Conservation (phyloP, 2,329 filamentous ascomycete genomes). For the Ophiostoma populinum region DNA sequence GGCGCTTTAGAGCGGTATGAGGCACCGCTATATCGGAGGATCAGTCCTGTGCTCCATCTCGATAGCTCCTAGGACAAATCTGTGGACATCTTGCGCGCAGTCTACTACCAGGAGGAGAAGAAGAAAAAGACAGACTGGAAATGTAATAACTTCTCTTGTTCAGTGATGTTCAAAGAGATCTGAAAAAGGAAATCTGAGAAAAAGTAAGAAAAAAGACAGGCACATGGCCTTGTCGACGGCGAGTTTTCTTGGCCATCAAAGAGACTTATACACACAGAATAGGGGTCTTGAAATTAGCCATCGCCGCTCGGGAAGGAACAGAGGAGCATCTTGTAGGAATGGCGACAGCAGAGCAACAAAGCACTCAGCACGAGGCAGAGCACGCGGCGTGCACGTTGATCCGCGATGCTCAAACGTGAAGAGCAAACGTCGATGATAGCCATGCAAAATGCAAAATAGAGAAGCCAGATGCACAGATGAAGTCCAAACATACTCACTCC, state of each 20-base stretch:
- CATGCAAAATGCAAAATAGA: background rate
- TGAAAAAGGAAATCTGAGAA: too few relatives aligned
- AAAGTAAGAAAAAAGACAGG: background rate
- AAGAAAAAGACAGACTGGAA: background rate
- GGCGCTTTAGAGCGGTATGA: background rate
- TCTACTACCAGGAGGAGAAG: background rate
- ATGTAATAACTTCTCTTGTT: background rate
- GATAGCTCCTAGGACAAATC: conserved; percentile 2
- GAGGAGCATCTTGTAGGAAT: background rate
- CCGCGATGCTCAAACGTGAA: background rate
- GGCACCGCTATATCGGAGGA: conserved; percentile 1
- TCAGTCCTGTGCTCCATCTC: conserved; percentile 1
- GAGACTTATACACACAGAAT: too few relatives aligned
- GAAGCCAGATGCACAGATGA: background rate
- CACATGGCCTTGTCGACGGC: background rate
- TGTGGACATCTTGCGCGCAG: conserved; percentile 2
- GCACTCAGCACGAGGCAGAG: background rate
- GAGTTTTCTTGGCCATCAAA: background rate
- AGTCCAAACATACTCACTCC: background rate
- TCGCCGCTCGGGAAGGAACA: too few relatives aligned
- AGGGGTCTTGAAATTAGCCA: conserved; percentile 1
- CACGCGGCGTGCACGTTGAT: background rate
- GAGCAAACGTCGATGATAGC: too few relatives aligned
- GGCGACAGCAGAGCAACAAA: background rate
- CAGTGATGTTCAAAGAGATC: background rate